These are phyloP conservation scores for Fagus sylvatica DNA, from an alignment of 306 rosid species.

Conservation along the genomic window DNA sequence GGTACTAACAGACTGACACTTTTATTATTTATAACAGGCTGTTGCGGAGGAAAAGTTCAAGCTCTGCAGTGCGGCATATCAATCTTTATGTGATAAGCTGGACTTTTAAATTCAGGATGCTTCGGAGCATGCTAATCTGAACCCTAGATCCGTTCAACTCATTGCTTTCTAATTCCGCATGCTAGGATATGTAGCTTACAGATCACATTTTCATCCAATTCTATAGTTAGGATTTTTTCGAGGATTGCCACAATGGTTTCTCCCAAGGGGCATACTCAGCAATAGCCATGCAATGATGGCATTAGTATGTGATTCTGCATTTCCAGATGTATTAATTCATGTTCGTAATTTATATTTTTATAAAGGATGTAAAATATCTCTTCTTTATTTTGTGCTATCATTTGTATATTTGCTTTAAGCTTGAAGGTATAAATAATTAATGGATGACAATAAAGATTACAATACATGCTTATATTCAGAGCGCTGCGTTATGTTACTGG, in stretches of 20 bases:
- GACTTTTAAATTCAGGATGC: slow-evolving; percentile 37
- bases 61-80: slow-evolving; percentile 77
- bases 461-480: neutral
- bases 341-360: neutral
- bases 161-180: neutral
- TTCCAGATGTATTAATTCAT: neutral
- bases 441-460: neutral
- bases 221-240: slow-evolving; percentile 12
- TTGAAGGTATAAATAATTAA: neutral
- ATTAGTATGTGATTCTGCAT: neutral
- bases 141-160: slow-evolving; percentile 8
- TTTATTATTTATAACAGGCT: slow-evolving; percentile 35
- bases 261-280: neutral
- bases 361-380: neutral
- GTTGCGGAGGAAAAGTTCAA: slow-evolving; percentile 89
- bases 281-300: slow-evolving; percentile 7
- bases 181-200: slow-evolving; percentile 28
- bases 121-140: slow-evolving; percentile 2
- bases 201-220: slow-evolving; percentile 1
- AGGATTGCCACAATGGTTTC: slow-evolving; percentile 5
- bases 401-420: neutral
- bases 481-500: neutral
- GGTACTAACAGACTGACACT: neutral
- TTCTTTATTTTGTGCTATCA: neutral
- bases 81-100: slow-evolving; percentile 67